Conservation (phyloP, 768 basidiomycete species). For the Lactarius tabidus region DNA sequence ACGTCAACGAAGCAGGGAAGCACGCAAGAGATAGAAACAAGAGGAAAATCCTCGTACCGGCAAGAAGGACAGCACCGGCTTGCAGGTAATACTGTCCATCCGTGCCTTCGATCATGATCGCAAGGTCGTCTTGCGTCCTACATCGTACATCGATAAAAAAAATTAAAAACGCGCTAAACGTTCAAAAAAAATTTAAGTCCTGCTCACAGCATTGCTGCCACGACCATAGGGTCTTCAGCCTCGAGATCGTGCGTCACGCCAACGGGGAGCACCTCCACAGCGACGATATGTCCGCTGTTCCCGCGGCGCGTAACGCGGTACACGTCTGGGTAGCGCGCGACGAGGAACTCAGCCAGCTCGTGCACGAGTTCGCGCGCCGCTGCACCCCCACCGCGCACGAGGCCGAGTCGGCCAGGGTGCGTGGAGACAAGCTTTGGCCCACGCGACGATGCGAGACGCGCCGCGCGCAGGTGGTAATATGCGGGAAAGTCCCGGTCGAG, state of each 20-base stretch:
- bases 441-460: slow-evolving; percentile 46
- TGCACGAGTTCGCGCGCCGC: slow-evolving; percentile 57
- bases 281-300: slow-evolving; percentile 47
- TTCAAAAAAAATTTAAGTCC: not conserved
- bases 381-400: slow-evolving; percentile 32
- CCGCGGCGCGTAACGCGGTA: slow-evolving; percentile 46
- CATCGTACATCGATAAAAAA: slow-evolving; percentile 16
- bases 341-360: slow-evolving; percentile 64
- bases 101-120: slow-evolving; percentile 40
- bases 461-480: slow-evolving; percentile 56
- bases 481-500: slow-evolving; percentile 53
- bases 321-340: slow-evolving; percentile 54
- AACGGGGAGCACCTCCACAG: slow-evolving; percentile 48
- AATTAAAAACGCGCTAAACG: slow-evolving; percentile 21
- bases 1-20: slow-evolving; percentile 8
- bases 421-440: slow-evolving; percentile 44
- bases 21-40: not conserved
- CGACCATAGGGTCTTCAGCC: slow-evolving; percentile 52
- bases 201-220: slow-evolving; percentile 59
- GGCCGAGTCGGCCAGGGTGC: slow-evolving; percentile 32
- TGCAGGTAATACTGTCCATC: slow-evolving; percentile 75
- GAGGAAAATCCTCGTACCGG: slow-evolving; percentile 40
- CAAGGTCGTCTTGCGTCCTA: slow-evolving; percentile 27
- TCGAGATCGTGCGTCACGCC: slow-evolving; percentile 49
- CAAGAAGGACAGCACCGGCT: slow-evolving; percentile 61